These are phyloP conservation scores for Quercus parvula DNA, from an alignment of 306 rosid genomes.

Conservation along the genomic window DNA sequence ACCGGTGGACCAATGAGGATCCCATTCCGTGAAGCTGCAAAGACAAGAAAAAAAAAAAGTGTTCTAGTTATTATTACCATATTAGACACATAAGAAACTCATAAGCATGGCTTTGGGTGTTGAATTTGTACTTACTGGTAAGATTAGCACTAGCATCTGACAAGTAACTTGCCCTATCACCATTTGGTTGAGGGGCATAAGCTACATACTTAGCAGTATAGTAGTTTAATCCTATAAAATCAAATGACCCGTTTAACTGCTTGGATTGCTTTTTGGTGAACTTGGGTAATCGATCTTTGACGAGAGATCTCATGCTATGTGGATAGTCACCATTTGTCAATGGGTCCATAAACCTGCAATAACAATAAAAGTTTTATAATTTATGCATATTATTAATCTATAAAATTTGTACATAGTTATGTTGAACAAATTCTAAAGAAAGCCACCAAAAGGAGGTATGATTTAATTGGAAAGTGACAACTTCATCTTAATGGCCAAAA, in stretches of 20 bases:
- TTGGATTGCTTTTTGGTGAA: constrained; percentile 41
- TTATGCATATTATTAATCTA: too few species aligned
- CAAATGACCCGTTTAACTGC: constrained; percentile 47
- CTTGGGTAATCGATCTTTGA: constrained; percentile 45
- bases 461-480: too few species aligned
- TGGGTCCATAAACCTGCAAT: constrained; percentile 60
- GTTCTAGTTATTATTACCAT: neutral
- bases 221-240: constrained; percentile 64
- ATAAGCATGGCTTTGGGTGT: neutral
- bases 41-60: neutral
- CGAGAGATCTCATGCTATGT: constrained; percentile 33
- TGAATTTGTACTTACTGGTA: constrained; percentile 25
- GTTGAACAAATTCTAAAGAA: too few species aligned
- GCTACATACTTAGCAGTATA: constrained; percentile 49
- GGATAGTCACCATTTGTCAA: constrained; percentile 58
- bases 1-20: constrained; percentile 57
- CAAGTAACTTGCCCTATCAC: constrained; percentile 9
- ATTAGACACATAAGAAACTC: neutral
- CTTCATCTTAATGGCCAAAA: too few species aligned
- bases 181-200: constrained; percentile 14
- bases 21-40: constrained; percentile 34
- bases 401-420: too few species aligned
- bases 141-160: constrained; percentile 35
- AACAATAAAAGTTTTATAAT: neutral
- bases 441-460: too few species aligned